Conservation (phyloP, 768 basidiomycete genomes). For the Mycena pura region DNA sequence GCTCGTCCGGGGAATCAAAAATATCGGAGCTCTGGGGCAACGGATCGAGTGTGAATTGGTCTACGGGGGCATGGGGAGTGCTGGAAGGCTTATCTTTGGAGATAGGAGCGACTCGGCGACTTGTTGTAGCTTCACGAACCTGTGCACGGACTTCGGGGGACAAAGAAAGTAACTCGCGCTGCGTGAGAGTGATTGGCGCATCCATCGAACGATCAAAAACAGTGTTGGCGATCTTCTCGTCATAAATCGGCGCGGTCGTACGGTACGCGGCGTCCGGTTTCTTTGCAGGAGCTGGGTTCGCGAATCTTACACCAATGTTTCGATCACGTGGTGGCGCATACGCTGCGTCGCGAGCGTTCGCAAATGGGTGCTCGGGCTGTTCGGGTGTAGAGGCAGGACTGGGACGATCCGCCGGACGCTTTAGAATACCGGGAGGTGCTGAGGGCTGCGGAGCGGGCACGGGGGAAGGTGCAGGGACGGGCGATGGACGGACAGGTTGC, state of each 20-base stretch:
- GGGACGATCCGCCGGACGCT: no score
- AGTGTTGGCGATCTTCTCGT: conserved; percentile 12
- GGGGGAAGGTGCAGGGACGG: no score
- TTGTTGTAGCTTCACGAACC: conserved; percentile 25
- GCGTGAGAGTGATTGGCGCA: conserved; percentile 22
- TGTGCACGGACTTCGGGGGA: conserved; percentile 28
- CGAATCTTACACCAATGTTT: conserved; percentile 16
- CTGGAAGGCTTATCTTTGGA: conserved; percentile 14
- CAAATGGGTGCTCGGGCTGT: background rate
- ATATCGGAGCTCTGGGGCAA: no score
- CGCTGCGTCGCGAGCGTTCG: conserved; percentile 10
- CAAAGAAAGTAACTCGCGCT: conserved; percentile 28
- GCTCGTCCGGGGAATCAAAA: background rate
- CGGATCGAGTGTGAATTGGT: no score
- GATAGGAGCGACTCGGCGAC: background rate
- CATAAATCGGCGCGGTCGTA: conserved; percentile 22
- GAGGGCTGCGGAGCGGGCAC: no score
- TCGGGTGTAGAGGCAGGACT: background rate
- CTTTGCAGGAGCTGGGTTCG: no score
- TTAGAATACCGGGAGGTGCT: no score
- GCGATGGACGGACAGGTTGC: no score
- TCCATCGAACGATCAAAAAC: conserved; percentile 27
- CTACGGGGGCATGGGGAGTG: no score
- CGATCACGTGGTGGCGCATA: conserved; percentile 21
- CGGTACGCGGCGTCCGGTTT: conserved; percentile 26